Evolutionary conservation across 345 rosid genomes (phyloP), one percentile per base, ranked within the genome.

Genomic region (Moricandia arvensis): DNA sequence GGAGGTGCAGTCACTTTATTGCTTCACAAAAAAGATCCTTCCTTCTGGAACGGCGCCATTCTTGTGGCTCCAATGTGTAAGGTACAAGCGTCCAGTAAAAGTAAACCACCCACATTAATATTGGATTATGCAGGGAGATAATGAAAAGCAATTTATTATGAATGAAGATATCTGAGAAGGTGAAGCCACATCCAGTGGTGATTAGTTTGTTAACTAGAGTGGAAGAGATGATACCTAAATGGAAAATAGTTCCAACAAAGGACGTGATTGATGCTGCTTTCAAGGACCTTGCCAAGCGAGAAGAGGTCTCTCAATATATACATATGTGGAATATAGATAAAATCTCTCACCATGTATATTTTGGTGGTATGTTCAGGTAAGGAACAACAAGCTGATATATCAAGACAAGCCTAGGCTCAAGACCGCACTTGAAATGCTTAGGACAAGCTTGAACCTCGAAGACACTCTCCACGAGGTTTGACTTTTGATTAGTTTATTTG

Each of bases 41-140:
- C 86, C 18, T 88, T 93, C 49, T 96, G 94, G 86, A 86, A 90
- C 4, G 99, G 98, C 5, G 97, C 95, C 16, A 84, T 93, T 60
- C 96, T 96, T 35, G 91, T 89, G 47, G 99, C 99, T 16, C 99
- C 99, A 17, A 96, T 96, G 99, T 96, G 99, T 61, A 96, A 96
- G 24, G 24, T 21, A 21, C 24, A 21, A 21, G 1, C 24, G 24
- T 21, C 24, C 24, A 21, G 2, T 21, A 21, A 21, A 21, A 21
- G 24, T 21, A 21, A 21, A 21, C 24, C 24, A 21, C 24, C 24
- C 24, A 21, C 24, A 21, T 21, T 21, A 21, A 21, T 21, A 21
- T 21, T 21, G 2, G 24, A 21, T 21, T 21, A 21, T 21, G 2
- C 24, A 21, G 24, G n/a, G 24, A 21, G 24, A 21, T 21, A 21